phyloP scores from a whole-genome alignment of 2,329 filamentous ascomycete genomes.

The Stagonosporopsis chrysanthemi region DNA sequence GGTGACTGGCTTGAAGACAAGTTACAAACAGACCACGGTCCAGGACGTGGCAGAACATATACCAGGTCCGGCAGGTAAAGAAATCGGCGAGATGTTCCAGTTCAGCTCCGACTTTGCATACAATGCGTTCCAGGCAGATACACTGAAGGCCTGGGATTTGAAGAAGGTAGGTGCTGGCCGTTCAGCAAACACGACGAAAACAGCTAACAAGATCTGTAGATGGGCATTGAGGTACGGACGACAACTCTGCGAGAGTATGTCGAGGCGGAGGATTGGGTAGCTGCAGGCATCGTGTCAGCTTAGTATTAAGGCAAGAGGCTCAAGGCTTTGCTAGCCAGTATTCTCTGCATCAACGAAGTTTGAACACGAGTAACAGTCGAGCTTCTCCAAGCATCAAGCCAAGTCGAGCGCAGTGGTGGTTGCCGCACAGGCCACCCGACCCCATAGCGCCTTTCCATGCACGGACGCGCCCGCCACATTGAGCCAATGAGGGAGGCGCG shows the following conservation, averaged over 20 bases:
- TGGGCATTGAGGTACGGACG: constrained; percentile 22
- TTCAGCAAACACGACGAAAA: not conserved
- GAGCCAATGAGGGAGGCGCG: no score
- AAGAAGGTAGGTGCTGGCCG: constrained; percentile 15
- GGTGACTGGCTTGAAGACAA: constrained; percentile 26
- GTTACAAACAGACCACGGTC: constrained; percentile 26
- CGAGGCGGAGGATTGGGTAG: constrained; percentile 28
- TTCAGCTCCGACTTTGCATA: constrained; percentile 44
- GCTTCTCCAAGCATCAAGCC: not conserved
- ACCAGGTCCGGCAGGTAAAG: constrained; percentile 32
- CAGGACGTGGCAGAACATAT: constrained; percentile 28
- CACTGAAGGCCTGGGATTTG: constrained; percentile 21
- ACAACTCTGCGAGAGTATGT: constrained; percentile 20
- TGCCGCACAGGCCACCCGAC: no score
- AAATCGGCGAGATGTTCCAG: constrained; percentile 38
- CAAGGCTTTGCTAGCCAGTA: not conserved
- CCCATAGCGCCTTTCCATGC: no score
- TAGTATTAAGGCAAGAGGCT: not conserved
- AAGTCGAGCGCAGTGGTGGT: not conserved
- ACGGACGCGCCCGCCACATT: constrained; percentile 5
- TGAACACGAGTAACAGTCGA: not conserved
- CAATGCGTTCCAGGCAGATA: constrained; percentile 37
- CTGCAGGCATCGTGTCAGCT: constrained; percentile 22
- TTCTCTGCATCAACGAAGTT: not conserved
- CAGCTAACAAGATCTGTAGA: constrained; percentile 10